Conservation (phyloP, 2,329 filamentous ascomycete species). For the Aspergillus uvarum region DNA sequence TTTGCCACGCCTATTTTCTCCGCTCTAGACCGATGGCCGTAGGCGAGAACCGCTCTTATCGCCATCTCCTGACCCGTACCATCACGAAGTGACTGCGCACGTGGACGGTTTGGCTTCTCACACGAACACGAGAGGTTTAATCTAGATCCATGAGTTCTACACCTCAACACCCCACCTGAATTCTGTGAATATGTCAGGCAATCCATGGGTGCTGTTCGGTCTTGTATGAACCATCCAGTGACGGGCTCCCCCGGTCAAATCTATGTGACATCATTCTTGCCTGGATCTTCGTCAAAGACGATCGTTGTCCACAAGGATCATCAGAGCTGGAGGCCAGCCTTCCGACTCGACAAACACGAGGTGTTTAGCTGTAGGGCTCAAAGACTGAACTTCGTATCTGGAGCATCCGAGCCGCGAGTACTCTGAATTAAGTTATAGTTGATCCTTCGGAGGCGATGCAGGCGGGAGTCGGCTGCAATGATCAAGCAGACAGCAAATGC, state of each 20-base stretch:
- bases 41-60: neutral
- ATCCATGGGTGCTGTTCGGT: neutral
- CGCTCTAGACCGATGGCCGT: neutral
- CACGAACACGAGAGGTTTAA: neutral
- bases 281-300: neutral
- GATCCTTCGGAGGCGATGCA: neutral
- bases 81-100: neutral
- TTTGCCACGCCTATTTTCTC: neutral
- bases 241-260: neutral
- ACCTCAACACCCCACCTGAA: neutral
- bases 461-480: neutral
- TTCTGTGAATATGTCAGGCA: neutral
- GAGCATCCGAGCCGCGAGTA: neutral
- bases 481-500: slow-evolving; percentile 1
- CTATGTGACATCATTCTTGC: slow-evolving; percentile 6
- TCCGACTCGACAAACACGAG: neutral
- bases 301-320: neutral
- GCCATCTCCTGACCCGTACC: neutral
- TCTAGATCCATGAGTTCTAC: neutral
- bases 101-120: neutral
- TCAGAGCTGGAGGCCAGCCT: neutral
- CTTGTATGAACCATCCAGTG: neutral
- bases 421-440: neutral
- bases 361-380: neutral
- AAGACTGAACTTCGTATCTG: neutral